Conservation (phyloP, 345 rosid species). For the Draba incana region DNA sequence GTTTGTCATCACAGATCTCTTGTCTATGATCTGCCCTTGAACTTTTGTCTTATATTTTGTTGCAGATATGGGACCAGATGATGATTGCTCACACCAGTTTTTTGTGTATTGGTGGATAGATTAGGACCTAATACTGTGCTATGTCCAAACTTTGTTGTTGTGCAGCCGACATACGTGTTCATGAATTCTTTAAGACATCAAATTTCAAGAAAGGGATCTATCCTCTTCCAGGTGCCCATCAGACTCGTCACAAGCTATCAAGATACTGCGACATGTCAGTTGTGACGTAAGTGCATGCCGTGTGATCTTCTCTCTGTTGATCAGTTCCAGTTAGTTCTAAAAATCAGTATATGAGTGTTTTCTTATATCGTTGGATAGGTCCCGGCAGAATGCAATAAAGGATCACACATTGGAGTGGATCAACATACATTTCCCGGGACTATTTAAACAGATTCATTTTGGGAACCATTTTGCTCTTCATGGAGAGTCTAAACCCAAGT, state of each 20-base stretch:
- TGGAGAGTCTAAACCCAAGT: constrained; percentile 89
- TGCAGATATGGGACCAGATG: constrained; percentile 60
- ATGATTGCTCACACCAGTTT: background rate
- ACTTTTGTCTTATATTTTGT: constrained; percentile 29
- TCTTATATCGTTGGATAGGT: constrained; percentile 50
- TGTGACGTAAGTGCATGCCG: constrained; percentile 77
- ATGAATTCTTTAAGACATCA: constrained; percentile 90
- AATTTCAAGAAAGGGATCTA: constrained; percentile 93
- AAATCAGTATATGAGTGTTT: constrained; percentile 15
- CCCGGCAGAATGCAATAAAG: constrained; percentile 92
- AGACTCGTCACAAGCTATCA: constrained; percentile 68
- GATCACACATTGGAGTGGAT: constrained; percentile 96
- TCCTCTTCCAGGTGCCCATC: constrained; percentile 93
- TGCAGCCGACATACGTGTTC: constrained; percentile 92
- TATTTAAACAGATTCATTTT: constrained; percentile 90
- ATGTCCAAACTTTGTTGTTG: constrained; percentile 28
- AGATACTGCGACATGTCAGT: constrained; percentile 78
- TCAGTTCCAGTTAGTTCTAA: background rate
- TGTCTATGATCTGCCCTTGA: constrained; percentile 15
- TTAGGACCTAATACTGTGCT: constrained; percentile 16
- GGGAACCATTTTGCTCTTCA: constrained; percentile 98
- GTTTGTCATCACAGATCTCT: constrained; percentile 8
- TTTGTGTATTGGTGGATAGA: no score
- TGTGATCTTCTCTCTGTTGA: constrained; percentile 15
- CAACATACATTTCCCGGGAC: constrained; percentile 75